Evolutionary conservation across 345 rosid genomes (phyloP).

Genomic region (Noccaea caerulescens): DNA sequence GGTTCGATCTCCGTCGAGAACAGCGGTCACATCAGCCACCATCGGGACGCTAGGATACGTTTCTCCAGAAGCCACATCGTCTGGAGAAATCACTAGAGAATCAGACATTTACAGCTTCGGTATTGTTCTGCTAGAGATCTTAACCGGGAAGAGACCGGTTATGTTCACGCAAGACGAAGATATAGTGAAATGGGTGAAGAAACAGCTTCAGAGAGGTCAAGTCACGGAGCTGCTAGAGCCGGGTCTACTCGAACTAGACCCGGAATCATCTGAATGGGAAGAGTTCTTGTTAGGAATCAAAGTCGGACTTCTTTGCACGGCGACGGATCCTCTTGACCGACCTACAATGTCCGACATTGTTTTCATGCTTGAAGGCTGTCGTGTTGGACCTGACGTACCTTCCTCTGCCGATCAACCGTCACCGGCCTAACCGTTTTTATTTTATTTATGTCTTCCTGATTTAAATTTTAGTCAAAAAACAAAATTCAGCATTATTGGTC

Average conservation of each 20-base stretch:
- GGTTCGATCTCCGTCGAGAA: slow-evolving; percentile 54
- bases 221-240: slow-evolving; percentile 84
- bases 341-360: slow-evolving; percentile 88
- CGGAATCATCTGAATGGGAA: slow-evolving; percentile 99
- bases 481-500: slow-evolving; percentile 27
- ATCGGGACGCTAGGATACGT: slow-evolving; percentile 82
- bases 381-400: slow-evolving; percentile 83
- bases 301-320: slow-evolving; percentile 92
- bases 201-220: slow-evolving; percentile 87
- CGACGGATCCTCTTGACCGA: slow-evolving; percentile 83
- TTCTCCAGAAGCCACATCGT: slow-evolving; percentile 70
- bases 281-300: slow-evolving; percentile 91
- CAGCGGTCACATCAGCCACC: slow-evolving; percentile 65
- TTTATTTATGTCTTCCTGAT: slow-evolving; percentile 6
- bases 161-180: slow-evolving; percentile 96
- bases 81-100: slow-evolving; percentile 70
- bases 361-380: slow-evolving; percentile 98
- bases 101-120: slow-evolving; percentile 97
- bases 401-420: slow-evolving; percentile 88
- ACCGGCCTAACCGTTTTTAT: slow-evolving; percentile 56
- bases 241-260: slow-evolving; percentile 88
- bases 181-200: slow-evolving; percentile 98
- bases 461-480: slow-evolving; percentile 16
- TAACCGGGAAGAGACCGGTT: slow-evolving; percentile 88
- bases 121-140: slow-evolving; percentile 78